Evolutionary conservation across 1,139 yeast genomes (phyloP).

Genomic region (Geotrichum klebahnii): DNA sequence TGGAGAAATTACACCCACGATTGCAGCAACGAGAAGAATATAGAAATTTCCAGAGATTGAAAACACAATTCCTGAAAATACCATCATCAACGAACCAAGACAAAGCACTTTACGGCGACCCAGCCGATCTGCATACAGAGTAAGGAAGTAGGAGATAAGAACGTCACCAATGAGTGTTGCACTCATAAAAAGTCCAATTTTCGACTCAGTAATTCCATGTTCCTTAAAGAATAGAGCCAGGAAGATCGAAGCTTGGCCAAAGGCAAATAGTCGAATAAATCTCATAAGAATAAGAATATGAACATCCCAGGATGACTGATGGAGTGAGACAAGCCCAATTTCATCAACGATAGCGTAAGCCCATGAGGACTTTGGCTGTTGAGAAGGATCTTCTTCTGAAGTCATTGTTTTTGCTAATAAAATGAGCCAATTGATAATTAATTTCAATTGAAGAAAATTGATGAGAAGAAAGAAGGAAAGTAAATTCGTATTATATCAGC

Average conservation of each 20-base stretch:
- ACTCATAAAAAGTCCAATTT: constrained; percentile 79
- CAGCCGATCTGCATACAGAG: constrained; percentile 74
- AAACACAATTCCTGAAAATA: constrained; percentile 63
- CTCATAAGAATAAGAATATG: constrained; percentile 66
- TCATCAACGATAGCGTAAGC: constrained; percentile 12
- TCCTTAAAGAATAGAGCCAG: constrained; percentile 63
- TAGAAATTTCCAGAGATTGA: constrained; percentile 50
- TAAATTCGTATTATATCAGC: too few species aligned
- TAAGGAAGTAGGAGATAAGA: constrained; percentile 30
- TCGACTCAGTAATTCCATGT: constrained; percentile 52
- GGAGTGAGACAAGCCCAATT: constrained; percentile 21
- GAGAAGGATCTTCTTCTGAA: neutral
- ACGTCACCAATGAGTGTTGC: constrained; percentile 38
- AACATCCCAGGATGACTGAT: constrained; percentile 45
- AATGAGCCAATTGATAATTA: too few species aligned
- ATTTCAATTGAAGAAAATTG: too few species aligned
- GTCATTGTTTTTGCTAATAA: neutral
- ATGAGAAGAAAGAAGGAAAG: too few species aligned
- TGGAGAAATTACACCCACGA: constrained; percentile 73
- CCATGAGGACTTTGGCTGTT: constrained; percentile 8
- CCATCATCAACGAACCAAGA: constrained; percentile 67
- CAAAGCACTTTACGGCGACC: constrained; percentile 69
- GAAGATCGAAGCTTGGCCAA: constrained; percentile 70
- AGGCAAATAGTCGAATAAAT: constrained; percentile 68
- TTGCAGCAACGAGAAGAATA: constrained; percentile 59